These are phyloP conservation scores for Penicillium sp. DNA, from an alignment of 2,329 filamentous ascomycete genomes.

Conservation along the genomic window DNA sequence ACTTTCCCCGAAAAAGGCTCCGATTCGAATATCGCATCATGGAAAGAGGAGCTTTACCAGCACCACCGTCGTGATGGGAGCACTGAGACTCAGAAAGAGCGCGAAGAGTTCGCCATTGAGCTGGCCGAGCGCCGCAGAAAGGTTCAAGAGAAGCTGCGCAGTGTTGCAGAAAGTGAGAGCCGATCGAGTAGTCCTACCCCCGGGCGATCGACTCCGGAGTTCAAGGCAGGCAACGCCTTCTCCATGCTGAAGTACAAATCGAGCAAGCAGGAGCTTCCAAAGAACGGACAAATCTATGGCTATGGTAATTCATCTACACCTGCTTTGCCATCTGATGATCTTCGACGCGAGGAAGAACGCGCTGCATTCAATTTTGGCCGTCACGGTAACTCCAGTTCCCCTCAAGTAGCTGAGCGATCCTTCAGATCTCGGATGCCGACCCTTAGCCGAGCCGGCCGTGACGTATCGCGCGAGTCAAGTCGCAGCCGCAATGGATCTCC, in stretches of 20 bases:
- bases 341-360: constrained; percentile 39
- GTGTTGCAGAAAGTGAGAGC: constrained; percentile 43
- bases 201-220: constrained; percentile 35
- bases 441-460: constrained; percentile 31
- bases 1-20: not conserved
- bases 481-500: constrained; percentile 38
- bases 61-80: constrained; percentile 46
- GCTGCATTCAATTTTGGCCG: constrained; percentile 30
- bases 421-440: constrained; percentile 28
- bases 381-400: constrained; percentile 40
- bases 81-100: constrained; percentile 49
- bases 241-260: constrained; percentile 45
- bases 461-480: constrained; percentile 36
- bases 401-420: constrained; percentile 33
- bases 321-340: constrained; percentile 33
- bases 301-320: constrained; percentile 40
- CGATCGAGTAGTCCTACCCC: constrained; percentile 45
- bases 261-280: constrained; percentile 30
- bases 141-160: constrained; percentile 49
- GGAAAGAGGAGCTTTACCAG: constrained; percentile 50
- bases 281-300: constrained; percentile 44
- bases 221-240: constrained; percentile 43
- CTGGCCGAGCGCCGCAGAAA: constrained; percentile 47
- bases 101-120: constrained; percentile 49
- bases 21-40: constrained; percentile 30